Conservation (phyloP, 306 rosid genomes). For the Potentilla sterilis region DNA sequence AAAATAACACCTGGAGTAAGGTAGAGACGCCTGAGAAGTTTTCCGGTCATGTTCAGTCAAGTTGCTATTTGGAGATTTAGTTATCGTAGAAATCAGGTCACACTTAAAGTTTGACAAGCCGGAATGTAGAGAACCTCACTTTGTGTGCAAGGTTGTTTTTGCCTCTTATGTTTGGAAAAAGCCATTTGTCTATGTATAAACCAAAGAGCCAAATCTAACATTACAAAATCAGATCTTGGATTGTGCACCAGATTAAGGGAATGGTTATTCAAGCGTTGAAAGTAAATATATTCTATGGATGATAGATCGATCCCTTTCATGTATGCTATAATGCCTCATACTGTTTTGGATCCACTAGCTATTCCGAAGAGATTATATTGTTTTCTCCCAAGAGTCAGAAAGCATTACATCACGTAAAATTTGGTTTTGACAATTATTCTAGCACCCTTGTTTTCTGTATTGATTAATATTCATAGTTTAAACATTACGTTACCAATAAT, state of each 20-base stretch:
- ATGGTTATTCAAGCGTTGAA: background rate
- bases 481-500: too few relatives aligned
- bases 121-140: background rate
- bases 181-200: background rate
- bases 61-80: conserved; percentile 53
- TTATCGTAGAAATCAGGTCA: background rate
- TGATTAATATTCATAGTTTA: too few relatives aligned
- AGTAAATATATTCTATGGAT: background rate
- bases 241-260: background rate
- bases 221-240: background rate
- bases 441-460: too few relatives aligned
- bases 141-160: background rate
- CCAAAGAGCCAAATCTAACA: background rate
- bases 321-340: background rate
- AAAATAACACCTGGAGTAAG: conserved; percentile 36
- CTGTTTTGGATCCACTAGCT: background rate
- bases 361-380: background rate
- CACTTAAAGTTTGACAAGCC: background rate
- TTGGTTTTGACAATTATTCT: background rate
- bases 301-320: background rate
- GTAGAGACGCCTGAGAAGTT: conserved; percentile 32
- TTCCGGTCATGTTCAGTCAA: conserved; percentile 61
- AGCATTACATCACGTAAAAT: background rate
- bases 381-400: background rate
- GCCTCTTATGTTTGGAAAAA: background rate